phyloP scores from a whole-genome alignment of 306 rosid genomes.

The Vigna angularis region DNA sequence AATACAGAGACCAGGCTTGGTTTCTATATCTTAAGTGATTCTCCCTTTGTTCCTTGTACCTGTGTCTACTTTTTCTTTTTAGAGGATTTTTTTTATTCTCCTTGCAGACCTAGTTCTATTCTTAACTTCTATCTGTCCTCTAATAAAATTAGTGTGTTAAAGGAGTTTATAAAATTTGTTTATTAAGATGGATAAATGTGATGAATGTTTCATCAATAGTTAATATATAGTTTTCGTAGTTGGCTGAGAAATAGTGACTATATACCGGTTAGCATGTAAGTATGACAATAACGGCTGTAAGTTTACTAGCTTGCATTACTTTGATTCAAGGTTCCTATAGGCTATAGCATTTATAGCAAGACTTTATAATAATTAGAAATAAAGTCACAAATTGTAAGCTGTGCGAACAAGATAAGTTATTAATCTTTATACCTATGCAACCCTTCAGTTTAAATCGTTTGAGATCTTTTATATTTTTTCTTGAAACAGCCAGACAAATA shows the following conservation, averaged over 20 bases:
- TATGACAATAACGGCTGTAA: not conserved
- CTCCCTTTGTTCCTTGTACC: conserved; percentile 1
- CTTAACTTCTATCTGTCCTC: not conserved
- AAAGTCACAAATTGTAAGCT: not conserved
- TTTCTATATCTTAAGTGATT: conserved; percentile 3
- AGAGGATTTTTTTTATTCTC: not conserved
- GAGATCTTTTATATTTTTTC: not conserved
- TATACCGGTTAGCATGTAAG: conserved; percentile 16
- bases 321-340: conserved; percentile 34
- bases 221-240: not conserved
- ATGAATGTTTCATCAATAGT: conserved; percentile 2
- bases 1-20: not conserved
- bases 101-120: not conserved
- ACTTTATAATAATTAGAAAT: not conserved
- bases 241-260: conserved; percentile 6
- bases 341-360: not conserved
- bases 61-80: conserved; percentile 2
- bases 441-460: conserved; percentile 1
- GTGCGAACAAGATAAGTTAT: conserved; percentile 1
- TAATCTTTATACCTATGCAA: not conserved
- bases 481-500: not conserved
- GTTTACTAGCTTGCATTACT: not conserved
- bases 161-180: not conserved
- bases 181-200: not conserved
- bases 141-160: not conserved